Evolutionary conservation across 306 rosid genomes (phyloP).

Genomic region (Cicer pinnatifidum): DNA sequence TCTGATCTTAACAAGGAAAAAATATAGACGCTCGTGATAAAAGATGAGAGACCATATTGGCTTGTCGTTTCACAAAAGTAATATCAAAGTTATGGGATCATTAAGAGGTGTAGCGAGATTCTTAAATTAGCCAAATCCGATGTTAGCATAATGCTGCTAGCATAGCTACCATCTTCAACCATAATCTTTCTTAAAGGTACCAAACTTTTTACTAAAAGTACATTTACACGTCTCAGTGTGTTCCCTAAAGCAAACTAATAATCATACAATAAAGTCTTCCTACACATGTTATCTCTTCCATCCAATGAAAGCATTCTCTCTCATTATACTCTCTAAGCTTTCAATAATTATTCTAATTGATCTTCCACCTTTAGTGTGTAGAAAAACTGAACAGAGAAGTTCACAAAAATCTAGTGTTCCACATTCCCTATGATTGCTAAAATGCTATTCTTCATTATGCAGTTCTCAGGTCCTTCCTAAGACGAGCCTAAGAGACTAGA

Average conservation of each 20-base stretch:
- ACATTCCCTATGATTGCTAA: constrained; percentile 5
- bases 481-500: background rate
- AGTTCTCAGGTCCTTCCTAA: constrained; percentile 28
- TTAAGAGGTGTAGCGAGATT: no score
- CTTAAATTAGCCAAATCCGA: no score
- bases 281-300: background rate
- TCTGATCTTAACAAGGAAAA: no score
- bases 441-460: constrained; percentile 27
- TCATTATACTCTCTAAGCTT: constrained; percentile 3
- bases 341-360: constrained; percentile 10
- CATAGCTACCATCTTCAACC: no score
- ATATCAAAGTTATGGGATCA: no score
- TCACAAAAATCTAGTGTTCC: constrained; percentile 32
- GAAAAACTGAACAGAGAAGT: background rate
- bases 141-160: no score
- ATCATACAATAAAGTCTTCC: background rate
- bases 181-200: no score
- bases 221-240: background rate
- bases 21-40: no score
- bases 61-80: no score
- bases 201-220: background rate
- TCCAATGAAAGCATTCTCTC: background rate
- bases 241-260: background rate
- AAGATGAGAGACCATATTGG: no score
- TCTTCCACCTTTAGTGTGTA: constrained; percentile 1